Evolutionary conservation across 1,284 basidiomycete species (phyloP).

Genomic region (Cutaneotrichosporon dermatis): DNA sequence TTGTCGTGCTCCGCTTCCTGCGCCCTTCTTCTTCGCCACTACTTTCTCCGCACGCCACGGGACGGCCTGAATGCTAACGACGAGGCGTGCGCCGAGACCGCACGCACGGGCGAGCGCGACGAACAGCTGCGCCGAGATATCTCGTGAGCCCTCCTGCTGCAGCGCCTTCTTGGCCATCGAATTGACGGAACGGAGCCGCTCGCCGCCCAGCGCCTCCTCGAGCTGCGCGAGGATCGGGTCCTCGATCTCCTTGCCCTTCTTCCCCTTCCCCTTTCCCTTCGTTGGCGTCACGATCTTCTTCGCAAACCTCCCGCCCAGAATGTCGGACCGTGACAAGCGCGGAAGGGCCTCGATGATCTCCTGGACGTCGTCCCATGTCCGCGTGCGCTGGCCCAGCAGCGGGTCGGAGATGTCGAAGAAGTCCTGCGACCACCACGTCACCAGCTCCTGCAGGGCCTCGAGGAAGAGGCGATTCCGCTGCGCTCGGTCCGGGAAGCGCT

Average conservation of each 20-base stretch:
- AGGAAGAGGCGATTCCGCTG: slow-evolving; percentile 82
- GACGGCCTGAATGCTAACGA: slow-evolving; percentile 85
- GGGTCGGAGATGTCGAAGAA: slow-evolving; percentile 59
- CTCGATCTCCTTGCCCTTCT: slow-evolving; percentile 40
- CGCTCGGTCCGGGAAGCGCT: slow-evolving; percentile 70
- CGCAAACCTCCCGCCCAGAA: slow-evolving; percentile 13
- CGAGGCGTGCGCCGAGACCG: slow-evolving; percentile 79
- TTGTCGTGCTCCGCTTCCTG: slow-evolving; percentile 30
- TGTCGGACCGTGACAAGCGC: slow-evolving; percentile 26
- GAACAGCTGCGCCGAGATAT: slow-evolving; percentile 86
- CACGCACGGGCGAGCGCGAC: slow-evolving; percentile 82
- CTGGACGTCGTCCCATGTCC: slow-evolving; percentile 63
- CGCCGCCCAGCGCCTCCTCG: slow-evolving; percentile 54
- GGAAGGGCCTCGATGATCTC: slow-evolving; percentile 42
- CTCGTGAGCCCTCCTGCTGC: slow-evolving; percentile 73
- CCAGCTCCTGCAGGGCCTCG: slow-evolving; percentile 65
- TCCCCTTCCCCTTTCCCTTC: slow-evolving; percentile 46
- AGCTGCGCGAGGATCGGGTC: slow-evolving; percentile 32
- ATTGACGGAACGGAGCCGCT: slow-evolving; percentile 68
- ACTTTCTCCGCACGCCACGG: slow-evolving; percentile 62
- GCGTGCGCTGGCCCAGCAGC: slow-evolving; percentile 57
- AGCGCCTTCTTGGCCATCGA: slow-evolving; percentile 86
- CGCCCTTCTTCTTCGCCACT: slow-evolving; percentile 34
- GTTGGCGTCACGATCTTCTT: slow-evolving; percentile 6
- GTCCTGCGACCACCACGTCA: slow-evolving; percentile 72